Conservation (phyloP, 1,284 basidiomycete species). For the Ceratobasidium sp. region DNA sequence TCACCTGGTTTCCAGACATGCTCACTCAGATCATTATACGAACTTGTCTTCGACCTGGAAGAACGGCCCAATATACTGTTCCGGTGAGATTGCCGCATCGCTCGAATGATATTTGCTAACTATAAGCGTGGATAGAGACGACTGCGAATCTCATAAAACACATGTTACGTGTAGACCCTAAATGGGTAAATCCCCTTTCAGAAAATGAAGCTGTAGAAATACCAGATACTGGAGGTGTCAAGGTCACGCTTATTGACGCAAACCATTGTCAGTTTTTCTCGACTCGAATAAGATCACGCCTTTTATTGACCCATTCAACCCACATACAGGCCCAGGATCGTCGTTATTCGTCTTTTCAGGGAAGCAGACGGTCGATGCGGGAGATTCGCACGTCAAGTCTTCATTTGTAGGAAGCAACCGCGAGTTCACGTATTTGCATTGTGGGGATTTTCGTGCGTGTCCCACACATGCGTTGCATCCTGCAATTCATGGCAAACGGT, state of each 20-base stretch:
- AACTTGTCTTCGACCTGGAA: conserved; percentile 87
- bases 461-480: conserved; percentile 86
- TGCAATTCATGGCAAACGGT: conserved; percentile 72
- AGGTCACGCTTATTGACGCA: conserved; percentile 93
- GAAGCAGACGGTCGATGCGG: conserved; percentile 83
- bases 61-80: conserved; percentile 94
- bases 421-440: conserved; percentile 90
- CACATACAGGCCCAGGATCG: conserved; percentile 82
- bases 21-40: conserved; percentile 94
- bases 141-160: conserved; percentile 91
- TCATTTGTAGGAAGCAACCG: conserved; percentile 71
- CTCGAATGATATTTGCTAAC: not conserved
- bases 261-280: conserved; percentile 78
- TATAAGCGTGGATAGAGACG: conserved; percentile 54
- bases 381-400: conserved; percentile 77
- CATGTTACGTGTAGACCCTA: conserved; percentile 84
- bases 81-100: conserved; percentile 58
- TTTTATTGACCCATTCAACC: conserved; percentile 47
- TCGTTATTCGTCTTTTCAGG: conserved; percentile 95
- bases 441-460: conserved; percentile 91
- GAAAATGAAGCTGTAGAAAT: conserved; percentile 78
- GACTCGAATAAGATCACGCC: not conserved
- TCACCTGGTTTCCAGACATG: conserved; percentile 65
- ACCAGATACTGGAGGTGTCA: conserved; percentile 84
- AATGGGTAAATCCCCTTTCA: conserved; percentile 87